Base-by-base conservation (phyloP, 352 stramenopile genomes). In the Bremia lactucae region DNA sequence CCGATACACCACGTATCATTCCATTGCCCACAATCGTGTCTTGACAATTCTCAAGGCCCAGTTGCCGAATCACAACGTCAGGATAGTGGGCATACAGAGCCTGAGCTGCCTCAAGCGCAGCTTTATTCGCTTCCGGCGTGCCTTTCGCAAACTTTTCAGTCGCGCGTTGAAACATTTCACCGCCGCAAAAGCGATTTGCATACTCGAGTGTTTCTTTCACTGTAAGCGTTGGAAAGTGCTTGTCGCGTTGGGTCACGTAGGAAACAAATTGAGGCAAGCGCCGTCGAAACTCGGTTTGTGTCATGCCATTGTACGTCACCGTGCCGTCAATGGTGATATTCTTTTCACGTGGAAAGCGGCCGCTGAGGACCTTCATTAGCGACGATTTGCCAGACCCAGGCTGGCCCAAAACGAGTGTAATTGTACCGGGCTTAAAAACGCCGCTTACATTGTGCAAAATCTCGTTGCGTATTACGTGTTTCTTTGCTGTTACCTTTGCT, bases 161-260 rank as follows among this genome's bases (percentile, higher is more conserved):
- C 3, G 41, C 53, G 60, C 38, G 41, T 43, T 65, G 49, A 10
- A 52, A 53, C 20, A 71, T 29, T 7, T 48, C 46, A 7, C 48
- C 46, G n/a, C 50, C 65, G 23, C 77, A 80, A 52, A 78, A 94
- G 44, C 82, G 66, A 55, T 87, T 83, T 15, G 87, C 62, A 64
- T 36, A 53, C 38, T 59, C 33, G 15, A 59, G 51, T 18, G 51
- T 59, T 40, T 59, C 45, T 28, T 59, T 50, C 2, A 59, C 51
- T 2, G 45, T 54, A 6, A 59, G 43, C 5, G 44, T 54, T 0
- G 50, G 50, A 95, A 96, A 96, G 76, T 38, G 88, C 94, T 62
- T 97, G 62, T 96, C 86, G n/a, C 65, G 55, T 42, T 75, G 66
- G 2, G 46, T 64, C 23, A 74, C 62, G 42, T 77, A 73, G 1